Evolutionary conservation across 148 eudicot species (phyloP).

Genomic region (Cornus controversa): DNA sequence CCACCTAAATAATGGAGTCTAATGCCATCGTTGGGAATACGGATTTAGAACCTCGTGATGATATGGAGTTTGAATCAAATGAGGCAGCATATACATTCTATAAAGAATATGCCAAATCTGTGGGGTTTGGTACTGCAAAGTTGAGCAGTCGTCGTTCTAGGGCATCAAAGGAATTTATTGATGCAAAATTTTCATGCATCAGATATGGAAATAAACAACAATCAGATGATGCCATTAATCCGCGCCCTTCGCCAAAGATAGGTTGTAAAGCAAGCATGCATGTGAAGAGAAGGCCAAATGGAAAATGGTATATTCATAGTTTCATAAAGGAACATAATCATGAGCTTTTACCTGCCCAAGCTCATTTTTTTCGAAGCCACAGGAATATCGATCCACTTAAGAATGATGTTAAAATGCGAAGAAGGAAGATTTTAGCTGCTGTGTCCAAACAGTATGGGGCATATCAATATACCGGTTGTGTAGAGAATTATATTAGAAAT

Average conservation of each 20-base stretch:
- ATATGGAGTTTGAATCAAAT: conserved; percentile 62
- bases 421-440: conserved; percentile 47
- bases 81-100: conserved; percentile 63
- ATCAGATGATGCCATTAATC: conserved; percentile 68
- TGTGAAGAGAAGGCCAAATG: conserved; percentile 60
- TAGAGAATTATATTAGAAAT: conserved; percentile 40
- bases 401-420: conserved; percentile 53
- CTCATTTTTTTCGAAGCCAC: conserved; percentile 66
- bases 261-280: conserved; percentile 80
- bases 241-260: conserved; percentile 75
- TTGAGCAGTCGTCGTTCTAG: conserved; percentile 73
- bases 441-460: conserved; percentile 53
- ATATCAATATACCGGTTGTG: conserved; percentile 45
- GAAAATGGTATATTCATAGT: conserved; percentile 64
- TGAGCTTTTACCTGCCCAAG: conserved; percentile 66
- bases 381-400: conserved; percentile 44
- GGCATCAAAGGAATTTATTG: conserved; percentile 67
- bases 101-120: conserved; percentile 63
- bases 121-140: conserved; percentile 70
- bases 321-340: conserved; percentile 70
- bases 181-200: conserved; percentile 68
- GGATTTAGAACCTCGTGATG: conserved; percentile 44
- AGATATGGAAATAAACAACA: conserved; percentile 76
- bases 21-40: conserved; percentile 21
- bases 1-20: conserved; percentile 31